Evolutionary conservation across 208 protist species (phyloP).

Genomic region (Leishmania aethiopica): DNA sequence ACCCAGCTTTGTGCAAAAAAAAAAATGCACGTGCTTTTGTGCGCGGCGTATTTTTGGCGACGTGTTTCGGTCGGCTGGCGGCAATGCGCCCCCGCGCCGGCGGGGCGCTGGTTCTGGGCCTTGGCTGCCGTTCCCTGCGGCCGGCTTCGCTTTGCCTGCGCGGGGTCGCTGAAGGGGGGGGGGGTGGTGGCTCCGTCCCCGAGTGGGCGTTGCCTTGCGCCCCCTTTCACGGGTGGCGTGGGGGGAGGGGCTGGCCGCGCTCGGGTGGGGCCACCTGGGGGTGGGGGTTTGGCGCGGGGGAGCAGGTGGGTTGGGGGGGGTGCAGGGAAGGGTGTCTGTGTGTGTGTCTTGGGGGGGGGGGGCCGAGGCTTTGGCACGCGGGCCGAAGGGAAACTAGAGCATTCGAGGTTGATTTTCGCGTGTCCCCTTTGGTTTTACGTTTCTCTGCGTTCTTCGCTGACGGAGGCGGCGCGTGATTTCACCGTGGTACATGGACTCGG

Average conservation of each 20-base stretch:
- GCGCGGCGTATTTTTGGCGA: no score
- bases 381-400: neutral
- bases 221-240: no score
- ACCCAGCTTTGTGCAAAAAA: no score
- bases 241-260: neutral
- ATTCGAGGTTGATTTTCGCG: neutral
- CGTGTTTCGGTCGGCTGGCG: no score
- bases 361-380: neutral
- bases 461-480: neutral
- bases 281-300: neutral
- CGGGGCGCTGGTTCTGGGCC: neutral
- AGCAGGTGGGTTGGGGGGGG: neutral
- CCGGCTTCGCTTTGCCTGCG: no score
- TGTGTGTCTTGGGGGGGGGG: neutral
- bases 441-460: neutral
- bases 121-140: neutral
- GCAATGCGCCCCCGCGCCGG: no score
- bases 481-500: neutral
- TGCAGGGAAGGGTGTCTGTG: accelerated
- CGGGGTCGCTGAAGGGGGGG: neutral
- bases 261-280: no score
- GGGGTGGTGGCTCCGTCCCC: neutral
- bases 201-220: no score
- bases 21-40: neutral
- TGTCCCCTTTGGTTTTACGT: neutral